phyloP scores from a whole-genome alignment of 768 basidiomycete species.

The Gyrodon lividus region DNA sequence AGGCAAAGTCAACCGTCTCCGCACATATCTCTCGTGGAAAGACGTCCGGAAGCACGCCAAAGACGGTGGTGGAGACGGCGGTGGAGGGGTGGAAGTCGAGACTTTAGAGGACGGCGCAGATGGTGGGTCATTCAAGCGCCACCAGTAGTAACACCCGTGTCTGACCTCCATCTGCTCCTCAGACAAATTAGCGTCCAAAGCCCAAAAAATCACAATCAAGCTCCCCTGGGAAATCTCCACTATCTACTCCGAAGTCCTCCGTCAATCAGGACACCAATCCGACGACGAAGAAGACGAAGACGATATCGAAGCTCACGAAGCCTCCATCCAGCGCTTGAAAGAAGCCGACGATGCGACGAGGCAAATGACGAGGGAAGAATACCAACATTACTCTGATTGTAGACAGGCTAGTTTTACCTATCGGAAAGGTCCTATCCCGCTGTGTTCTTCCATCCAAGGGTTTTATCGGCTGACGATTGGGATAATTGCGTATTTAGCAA shows the following conservation, averaged over 20 bases:
- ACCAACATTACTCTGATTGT: constrained; percentile 95
- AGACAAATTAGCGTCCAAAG: constrained; percentile 82
- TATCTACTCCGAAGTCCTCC: constrained; percentile 85
- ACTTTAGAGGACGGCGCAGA: constrained; percentile 81
- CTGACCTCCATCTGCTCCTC: not conserved
- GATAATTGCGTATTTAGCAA: constrained; percentile 48
- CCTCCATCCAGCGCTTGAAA: constrained; percentile 86
- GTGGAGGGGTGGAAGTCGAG: constrained; percentile 79
- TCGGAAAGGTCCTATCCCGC: constrained; percentile 71
- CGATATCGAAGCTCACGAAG: constrained; percentile 93
- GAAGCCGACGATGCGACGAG: constrained; percentile 95
- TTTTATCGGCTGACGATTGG: not conserved
- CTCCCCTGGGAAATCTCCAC: constrained; percentile 95
- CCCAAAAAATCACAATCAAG: constrained; percentile 92
- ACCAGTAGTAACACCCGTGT: not conserved
- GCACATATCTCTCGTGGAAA: constrained; percentile 96
- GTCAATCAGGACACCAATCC: constrained; percentile 73
- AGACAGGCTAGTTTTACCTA: constrained; percentile 96
- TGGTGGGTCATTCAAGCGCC: constrained; percentile 42
- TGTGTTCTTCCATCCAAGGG: not conserved
- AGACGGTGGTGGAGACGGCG: constrained; percentile 81
- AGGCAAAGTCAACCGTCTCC: constrained; percentile 88
- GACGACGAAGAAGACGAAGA: constrained; percentile 97
- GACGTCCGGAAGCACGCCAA: constrained; percentile 95
- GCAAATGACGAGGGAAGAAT: constrained; percentile 96